Evolutionary conservation across 768 basidiomycete species (phyloP), one percentile per base, ranked within the genome.

Genomic region (Termitomyces sp.): DNA sequence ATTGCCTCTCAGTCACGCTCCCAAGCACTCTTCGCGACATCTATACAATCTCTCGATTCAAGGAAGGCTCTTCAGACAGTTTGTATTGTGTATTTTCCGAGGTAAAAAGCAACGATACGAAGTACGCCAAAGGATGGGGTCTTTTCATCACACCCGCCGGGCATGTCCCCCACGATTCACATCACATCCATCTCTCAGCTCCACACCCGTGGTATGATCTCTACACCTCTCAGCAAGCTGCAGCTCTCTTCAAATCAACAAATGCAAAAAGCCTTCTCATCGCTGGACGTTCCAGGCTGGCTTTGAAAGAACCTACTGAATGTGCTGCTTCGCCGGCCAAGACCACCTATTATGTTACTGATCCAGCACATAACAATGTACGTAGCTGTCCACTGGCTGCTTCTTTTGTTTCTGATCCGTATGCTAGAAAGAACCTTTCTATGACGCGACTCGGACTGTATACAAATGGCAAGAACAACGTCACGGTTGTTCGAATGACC

Each of bases 331-430:
- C 60, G 10, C 57, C 58, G 0, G 9, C 34, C 7, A 53, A 50
- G 0, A 47, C 53, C 8, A 57, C 58, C 3, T 77, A 76, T 60
- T 76, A 71, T 46, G 69, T 63, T 54, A 81, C 79, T 0, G 79
- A 80, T 60, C 73, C 78, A 32, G 66, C 75, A 2, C 79, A 81
- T 62, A 76, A 77, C 51, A 67, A 68, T 21, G 77, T 77, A 60
- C 41, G 67, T 63, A 3, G 26, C 42, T 11, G 9, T 28, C 22
- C 2, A 17, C 19, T 28, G 30, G 5, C 26, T 28, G 21, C 8
- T 15, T 30, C 15, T 28, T 22, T 32, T 26, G 19, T 38, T 30
- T 15, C 37, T 50, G 14, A 56, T 24, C 15, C 17, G 32, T 1
- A 43, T 34, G 24, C 5, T 54, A 79, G 77, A 57, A 65, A 19